These are phyloP conservation scores for Phyllosticta citriasiana DNA, from an alignment of 2,329 filamentous ascomycete species.

Conservation along the genomic window DNA sequence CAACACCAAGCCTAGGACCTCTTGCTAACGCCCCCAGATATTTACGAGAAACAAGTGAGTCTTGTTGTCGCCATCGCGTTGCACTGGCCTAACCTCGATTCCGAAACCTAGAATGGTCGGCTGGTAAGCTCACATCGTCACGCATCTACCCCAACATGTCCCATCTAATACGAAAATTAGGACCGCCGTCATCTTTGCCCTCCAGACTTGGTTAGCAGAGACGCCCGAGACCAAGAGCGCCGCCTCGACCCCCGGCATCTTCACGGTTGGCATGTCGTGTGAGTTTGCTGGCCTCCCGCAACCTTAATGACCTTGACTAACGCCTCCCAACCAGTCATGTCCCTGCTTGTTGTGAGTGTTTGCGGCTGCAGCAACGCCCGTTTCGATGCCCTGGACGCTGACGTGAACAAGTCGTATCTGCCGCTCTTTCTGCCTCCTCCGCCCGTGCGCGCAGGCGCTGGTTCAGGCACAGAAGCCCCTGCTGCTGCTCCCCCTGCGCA, in stretches of 20 bases:
- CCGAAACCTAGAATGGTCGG: slow-evolving; percentile 47
- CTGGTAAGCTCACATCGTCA: slow-evolving; percentile 38
- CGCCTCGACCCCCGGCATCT: slow-evolving; percentile 58
- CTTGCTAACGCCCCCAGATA: slow-evolving; percentile 43
- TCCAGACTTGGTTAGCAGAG: slow-evolving; percentile 71
- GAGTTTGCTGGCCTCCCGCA: slow-evolving; percentile 27
- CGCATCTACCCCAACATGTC: not conserved
- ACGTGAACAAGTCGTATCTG: slow-evolving; percentile 49
- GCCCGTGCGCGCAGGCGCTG: slow-evolving; percentile 22
- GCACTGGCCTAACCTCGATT: not conserved
- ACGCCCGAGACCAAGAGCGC: slow-evolving; percentile 56
- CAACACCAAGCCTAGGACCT: not conserved
- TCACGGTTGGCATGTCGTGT: slow-evolving; percentile 73
- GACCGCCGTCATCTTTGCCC: slow-evolving; percentile 62
- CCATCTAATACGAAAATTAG: slow-evolving; percentile 27
- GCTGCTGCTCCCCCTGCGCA: slow-evolving; percentile 36
- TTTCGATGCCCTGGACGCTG: not conserved
- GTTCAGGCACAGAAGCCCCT: slow-evolving; percentile 38
- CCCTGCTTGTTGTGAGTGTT: slow-evolving; percentile 34
- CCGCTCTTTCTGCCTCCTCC: slow-evolving; percentile 54
- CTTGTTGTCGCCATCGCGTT: not conserved
- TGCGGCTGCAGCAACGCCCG: not conserved
- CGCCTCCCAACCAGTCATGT: slow-evolving; percentile 28
- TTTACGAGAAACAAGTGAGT: slow-evolving; percentile 78
- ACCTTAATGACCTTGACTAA: slow-evolving; percentile 9